Evolutionary conservation across 805 yeast species (phyloP).

Genomic region (Candida piceae): DNA sequence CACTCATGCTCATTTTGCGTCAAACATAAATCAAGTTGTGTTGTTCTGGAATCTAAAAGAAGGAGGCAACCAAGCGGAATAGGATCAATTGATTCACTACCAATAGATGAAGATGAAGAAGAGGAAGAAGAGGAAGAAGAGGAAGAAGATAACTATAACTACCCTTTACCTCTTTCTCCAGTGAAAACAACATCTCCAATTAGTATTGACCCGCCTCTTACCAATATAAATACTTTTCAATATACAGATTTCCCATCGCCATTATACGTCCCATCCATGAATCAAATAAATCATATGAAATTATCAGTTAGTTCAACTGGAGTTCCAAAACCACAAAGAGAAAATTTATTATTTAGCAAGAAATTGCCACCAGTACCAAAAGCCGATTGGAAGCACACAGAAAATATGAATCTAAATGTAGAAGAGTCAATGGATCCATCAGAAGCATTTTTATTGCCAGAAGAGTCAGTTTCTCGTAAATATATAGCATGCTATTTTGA

Average conservation of each 20-base stretch:
- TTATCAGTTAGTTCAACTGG: background rate
- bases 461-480: constrained; percentile 50
- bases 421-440: background rate
- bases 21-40: constrained; percentile 3
- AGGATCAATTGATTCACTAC: background rate
- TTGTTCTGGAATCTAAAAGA: constrained; percentile 5
- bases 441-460: constrained; percentile 47
- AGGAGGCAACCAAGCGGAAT: background rate
- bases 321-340: background rate
- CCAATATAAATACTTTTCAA: no score
- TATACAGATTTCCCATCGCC: no score
- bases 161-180: no score
- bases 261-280: background rate
- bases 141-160: no score
- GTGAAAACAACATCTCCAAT: no score
- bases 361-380: background rate
- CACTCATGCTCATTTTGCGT: constrained; percentile 5
- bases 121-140: background rate
- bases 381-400: background rate
- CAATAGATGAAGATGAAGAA: background rate
- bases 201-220: no score
- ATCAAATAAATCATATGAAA: background rate
- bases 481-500: constrained; percentile 54
- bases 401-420: background rate
- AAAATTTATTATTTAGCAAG: background rate